These are phyloP conservation scores for Prillingera fragicola DNA, from an alignment of 1,284 basidiomycete genomes.

Conservation along the genomic window DNA sequence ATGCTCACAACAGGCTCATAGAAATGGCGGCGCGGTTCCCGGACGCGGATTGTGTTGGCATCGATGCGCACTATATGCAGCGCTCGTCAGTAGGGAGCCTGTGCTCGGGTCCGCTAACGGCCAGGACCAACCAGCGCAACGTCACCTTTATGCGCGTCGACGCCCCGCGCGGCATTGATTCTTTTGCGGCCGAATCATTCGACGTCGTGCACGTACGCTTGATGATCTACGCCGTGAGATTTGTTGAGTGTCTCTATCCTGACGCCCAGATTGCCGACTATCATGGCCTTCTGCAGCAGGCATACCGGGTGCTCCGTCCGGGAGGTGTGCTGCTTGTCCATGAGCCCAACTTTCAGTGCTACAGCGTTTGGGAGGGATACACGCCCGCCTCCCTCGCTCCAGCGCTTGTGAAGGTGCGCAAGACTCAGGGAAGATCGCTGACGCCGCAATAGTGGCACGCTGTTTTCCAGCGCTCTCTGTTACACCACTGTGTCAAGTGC, in stretches of 20 bases:
- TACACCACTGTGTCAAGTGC: constrained; percentile 14
- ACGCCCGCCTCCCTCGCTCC: constrained; percentile 5
- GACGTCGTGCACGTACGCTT: constrained; percentile 20
- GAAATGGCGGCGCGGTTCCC: constrained; percentile 25
- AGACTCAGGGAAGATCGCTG: not conserved
- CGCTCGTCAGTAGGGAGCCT: constrained; percentile 12
- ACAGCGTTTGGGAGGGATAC: constrained; percentile 8
- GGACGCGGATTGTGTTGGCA: constrained; percentile 21
- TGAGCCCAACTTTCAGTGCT: constrained; percentile 11
- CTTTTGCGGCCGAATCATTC: constrained; percentile 13
- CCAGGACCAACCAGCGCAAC: constrained; percentile 9
- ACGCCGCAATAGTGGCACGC: not conserved
- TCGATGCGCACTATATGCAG: constrained; percentile 17
- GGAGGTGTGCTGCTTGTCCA: constrained; percentile 19
- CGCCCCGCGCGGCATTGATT: constrained; percentile 8
- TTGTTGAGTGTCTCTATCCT: not conserved
- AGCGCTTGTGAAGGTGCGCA: not conserved
- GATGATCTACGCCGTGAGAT: constrained; percentile 18
- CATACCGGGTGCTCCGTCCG: constrained; percentile 15
- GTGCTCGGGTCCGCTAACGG: not conserved
- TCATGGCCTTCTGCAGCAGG: constrained; percentile 4
- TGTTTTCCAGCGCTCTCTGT: not conserved
- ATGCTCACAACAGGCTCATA: constrained; percentile 5
- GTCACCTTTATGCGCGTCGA: constrained; percentile 16
- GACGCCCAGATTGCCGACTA: constrained; percentile 14